phyloP scores from a whole-genome alignment of 192 early-diverging fungal genomes.

The Coemansia aciculifera region DNA sequence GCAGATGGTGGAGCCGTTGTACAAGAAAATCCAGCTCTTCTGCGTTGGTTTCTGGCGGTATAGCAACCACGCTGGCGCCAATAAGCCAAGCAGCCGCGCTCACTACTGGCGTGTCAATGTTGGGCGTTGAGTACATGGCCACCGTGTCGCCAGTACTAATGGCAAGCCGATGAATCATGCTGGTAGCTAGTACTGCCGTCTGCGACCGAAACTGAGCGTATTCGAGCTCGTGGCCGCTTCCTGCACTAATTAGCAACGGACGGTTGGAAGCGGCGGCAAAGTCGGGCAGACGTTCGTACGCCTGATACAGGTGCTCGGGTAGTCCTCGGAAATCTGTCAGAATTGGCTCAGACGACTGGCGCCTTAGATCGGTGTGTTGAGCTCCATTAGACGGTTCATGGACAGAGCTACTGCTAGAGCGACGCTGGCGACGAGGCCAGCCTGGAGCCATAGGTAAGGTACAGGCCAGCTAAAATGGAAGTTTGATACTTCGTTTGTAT shows the following conservation, averaged over 20 bases:
- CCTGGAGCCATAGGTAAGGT: neutral
- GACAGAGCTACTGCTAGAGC: neutral
- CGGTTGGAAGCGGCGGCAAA: neutral
- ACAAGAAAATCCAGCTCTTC: slow-evolving; percentile 15
- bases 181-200: slow-evolving; percentile 18
- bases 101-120: slow-evolving; percentile 32
- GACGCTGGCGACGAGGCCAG: neutral
- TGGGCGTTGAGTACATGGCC: slow-evolving; percentile 24
- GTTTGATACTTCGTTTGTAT: neutral
- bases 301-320: slow-evolving; percentile 32
- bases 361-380: neutral
- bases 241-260: slow-evolving; percentile 29
- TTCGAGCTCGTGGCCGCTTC: slow-evolving; percentile 17
- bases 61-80: slow-evolving; percentile 25
- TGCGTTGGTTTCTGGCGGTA: slow-evolving; percentile 14
- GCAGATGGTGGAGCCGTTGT: slow-evolving; percentile 14
- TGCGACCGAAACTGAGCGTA: slow-evolving; percentile 8
- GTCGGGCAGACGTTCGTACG: slow-evolving; percentile 20
- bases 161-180: slow-evolving; percentile 9
- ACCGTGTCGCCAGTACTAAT: slow-evolving; percentile 14
- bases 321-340: slow-evolving; percentile 12
- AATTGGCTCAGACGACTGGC: neutral
- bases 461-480: neutral
- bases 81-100: slow-evolving; percentile 32
- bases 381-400: neutral